A percentile compares a stretch with the other conserved stretches of the same genome.
Conservation (phyloP, 345 rosid genomes). For the Eucalyptus regnans region DNA sequence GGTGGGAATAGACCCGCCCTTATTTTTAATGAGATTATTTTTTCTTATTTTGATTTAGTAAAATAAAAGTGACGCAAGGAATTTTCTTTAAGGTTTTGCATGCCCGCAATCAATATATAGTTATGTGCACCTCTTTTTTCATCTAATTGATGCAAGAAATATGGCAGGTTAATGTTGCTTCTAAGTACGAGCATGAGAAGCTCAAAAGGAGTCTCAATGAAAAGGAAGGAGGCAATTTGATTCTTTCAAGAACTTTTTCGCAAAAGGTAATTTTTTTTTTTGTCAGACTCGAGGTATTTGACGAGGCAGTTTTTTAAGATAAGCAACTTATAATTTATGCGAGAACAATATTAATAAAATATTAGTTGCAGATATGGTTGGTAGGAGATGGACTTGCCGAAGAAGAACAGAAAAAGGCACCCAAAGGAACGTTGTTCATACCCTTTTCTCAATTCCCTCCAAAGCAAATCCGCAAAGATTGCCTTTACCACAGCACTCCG, state of each 20-base stretch:
- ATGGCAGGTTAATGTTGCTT: slow-evolving; percentile 14
- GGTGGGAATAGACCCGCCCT: too few relatives aligned
- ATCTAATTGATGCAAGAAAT: neutral
- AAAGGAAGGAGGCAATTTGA: slow-evolving; percentile 6
- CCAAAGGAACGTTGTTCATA: slow-evolving; percentile 38
- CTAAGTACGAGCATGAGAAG: slow-evolving; percentile 13
- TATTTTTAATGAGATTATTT: neutral
- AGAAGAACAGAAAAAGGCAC: slow-evolving; percentile 35
- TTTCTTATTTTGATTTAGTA: neutral
- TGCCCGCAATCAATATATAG: neutral
- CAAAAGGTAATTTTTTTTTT: neutral
- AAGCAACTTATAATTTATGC: neutral
- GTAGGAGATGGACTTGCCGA: slow-evolving; percentile 44
- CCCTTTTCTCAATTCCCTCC: slow-evolving; percentile 44
- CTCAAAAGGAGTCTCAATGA: slow-evolving; percentile 5
- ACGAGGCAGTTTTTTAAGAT: neutral
- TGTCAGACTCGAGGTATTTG: neutral
- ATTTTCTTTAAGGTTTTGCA: neutral
- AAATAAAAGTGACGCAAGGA: neutral
- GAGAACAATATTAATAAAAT: neutral
- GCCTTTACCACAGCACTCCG: slow-evolving; percentile 49
- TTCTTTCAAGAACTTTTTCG: slow-evolving; percentile 3
- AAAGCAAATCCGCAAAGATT: slow-evolving; percentile 28
- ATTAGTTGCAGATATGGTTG: slow-evolving; percentile 34
- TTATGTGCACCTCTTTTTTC: neutral